A percentile compares a stretch with the other conserved stretches of the same genome.
Evolutionary conservation across 139 green algal genomes (phyloP).

Genomic region (Micractinium conductrix): DNA sequence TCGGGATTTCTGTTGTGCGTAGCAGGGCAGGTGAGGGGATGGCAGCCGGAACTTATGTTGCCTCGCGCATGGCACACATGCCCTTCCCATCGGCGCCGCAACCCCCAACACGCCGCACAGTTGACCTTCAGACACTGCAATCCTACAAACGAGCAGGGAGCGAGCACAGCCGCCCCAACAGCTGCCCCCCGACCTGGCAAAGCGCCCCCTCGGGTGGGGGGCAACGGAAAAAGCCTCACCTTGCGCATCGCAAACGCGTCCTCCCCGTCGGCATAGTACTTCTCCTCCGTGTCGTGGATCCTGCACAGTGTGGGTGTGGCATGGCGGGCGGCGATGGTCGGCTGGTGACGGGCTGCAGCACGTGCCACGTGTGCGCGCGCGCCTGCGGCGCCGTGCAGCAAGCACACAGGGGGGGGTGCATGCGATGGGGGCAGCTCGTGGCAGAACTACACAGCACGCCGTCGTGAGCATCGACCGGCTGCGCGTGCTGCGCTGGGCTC

Average conservation of each 20-base stretch:
- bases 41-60: too few species aligned
- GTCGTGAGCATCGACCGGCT: neutral
- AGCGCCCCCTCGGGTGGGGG: rapidly evolving
- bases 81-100: neutral
- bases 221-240: neutral
- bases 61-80: too few species aligned
- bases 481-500: neutral
- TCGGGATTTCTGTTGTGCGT: too few species aligned
- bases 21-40: neutral
- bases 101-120: neutral
- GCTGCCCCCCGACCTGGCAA: neutral
- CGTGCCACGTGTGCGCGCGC: neutral
- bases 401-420: neutral
- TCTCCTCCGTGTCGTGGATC: conserved; percentile 91
- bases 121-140: neutral
- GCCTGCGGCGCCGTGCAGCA: too few species aligned
- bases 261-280: conserved; percentile 92
- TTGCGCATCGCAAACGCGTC: too few species aligned
- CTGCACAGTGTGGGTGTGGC: conserved; percentile 53
- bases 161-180: neutral
- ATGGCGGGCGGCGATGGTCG: neutral
- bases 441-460: neutral
- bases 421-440: neutral
- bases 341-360: neutral
- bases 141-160: neutral